Base-by-base conservation (phyloP, 345 rosid species). In the Salix udensis region DNA sequence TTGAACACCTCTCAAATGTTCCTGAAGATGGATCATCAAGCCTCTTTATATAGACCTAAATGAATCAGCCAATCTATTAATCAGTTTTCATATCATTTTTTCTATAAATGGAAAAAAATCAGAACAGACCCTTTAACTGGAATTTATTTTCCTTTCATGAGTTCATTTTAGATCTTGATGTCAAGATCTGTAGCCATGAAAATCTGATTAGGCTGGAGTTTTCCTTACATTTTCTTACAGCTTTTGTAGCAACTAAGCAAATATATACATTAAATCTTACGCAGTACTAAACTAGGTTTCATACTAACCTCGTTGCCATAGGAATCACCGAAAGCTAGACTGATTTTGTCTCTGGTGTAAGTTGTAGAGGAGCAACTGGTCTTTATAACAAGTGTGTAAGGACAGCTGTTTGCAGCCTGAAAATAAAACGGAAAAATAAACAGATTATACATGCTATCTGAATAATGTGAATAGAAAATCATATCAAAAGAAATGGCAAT, bases 1-100 rank as follows among this genome's bases (percentile, higher is more conserved):
- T 75, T 0, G 94, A 88, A 74, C 97, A 89, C 75, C 89, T 81
- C 70, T 88, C 92, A 42, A 92, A 89, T 24, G 87, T 72, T 28
- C 87, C 72, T 24, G 91, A 26, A 23, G 31, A 73, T 78, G 90
- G 89, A 74, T 88, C 86, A 50, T 89, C 95, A 19, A 92, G 64
- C 65, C 88, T 87, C 15, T 86, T 81, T 21, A 84, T 87, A 73
- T 88, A 87, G 53, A 92, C 88, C 93, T 90, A 65, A 16, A 16
- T 4, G 13, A 19, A 2, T 9, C 31, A 7, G 18, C 50, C 37
- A 40, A 31, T 8, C 21, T 1, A 15, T 58, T 4, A 37, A 58
- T 18, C 58, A 6, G 6, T 6, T 52, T 52, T 19, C 4, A 34
- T 5, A 34, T 34, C 37, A 5, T 34, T 34, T 34, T 34, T 34